Percentiles rank a stretch among this genome's conserved stretches.
Evolutionary conservation across 805 yeast species (phyloP).

Genomic region (Allodekkera sacchari): DNA sequence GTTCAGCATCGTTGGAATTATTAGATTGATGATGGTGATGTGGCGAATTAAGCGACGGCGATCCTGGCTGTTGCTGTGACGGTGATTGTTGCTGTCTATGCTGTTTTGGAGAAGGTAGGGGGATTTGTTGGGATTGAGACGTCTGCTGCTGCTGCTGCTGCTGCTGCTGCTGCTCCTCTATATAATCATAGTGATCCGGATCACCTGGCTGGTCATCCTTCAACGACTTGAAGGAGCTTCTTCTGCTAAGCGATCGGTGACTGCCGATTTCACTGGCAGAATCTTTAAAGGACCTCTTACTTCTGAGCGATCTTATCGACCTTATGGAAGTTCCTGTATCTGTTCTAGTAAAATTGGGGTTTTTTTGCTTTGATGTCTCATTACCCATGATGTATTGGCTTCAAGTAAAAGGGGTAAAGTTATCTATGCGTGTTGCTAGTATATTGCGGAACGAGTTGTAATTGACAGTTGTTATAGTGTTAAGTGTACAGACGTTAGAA

Average conservation of each 20-base stretch:
- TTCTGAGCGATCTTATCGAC: conserved; percentile 23
- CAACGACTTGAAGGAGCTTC: conserved; percentile 17
- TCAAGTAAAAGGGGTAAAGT: no score
- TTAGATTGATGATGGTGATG: conserved; percentile 2
- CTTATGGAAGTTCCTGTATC: conserved; percentile 24
- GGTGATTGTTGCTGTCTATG: no score
- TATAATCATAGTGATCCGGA: conserved; percentile 14
- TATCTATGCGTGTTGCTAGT: no score
- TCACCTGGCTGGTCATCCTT: conserved; percentile 13
- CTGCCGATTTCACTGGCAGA: conserved; percentile 13
- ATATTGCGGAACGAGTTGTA: no score
- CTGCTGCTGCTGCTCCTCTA: no score
- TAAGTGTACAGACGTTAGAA: no score
- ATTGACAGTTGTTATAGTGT: no score
- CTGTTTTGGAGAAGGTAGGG: no score
- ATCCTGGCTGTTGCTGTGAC: no score
- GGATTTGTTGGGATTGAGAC: no score
- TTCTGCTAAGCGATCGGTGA: conserved; percentile 18
- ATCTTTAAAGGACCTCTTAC: conserved; percentile 18
- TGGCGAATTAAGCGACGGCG: conserved; percentile 4
- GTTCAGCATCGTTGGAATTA: conserved; percentile 7
- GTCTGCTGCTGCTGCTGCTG: no score
- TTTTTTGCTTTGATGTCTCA: conserved; percentile 25
- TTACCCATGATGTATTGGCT: conserved; percentile 20
- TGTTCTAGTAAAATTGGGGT: conserved; percentile 20